Evolutionary conservation across 2,329 filamentous ascomycete genomes (phyloP).

Genomic region (Paecilomyces fulvus): DNA sequence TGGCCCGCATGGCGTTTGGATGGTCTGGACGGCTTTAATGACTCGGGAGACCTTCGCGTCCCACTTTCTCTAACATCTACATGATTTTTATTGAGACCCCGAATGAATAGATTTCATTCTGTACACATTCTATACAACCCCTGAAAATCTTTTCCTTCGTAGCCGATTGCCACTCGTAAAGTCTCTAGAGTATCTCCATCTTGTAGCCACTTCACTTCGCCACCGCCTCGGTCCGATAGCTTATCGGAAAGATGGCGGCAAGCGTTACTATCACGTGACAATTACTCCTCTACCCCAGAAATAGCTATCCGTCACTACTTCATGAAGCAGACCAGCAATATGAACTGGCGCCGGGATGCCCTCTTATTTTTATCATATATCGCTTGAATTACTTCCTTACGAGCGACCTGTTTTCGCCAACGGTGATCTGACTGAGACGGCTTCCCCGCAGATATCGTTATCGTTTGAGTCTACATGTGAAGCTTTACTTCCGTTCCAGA

Average conservation of each 20-base stretch:
- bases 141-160: background rate
- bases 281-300: background rate
- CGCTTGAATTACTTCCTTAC: conserved; percentile 49
- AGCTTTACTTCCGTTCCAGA: conserved; percentile 30
- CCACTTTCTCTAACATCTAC: conserved; percentile 11
- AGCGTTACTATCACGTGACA: background rate
- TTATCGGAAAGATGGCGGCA: background rate
- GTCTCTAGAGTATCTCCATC: background rate
- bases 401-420: conserved; percentile 11
- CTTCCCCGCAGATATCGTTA: conserved; percentile 14
- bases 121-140: background rate
- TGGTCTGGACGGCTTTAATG: conserved; percentile 17
- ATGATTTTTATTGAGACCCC: background rate
- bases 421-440: conserved; percentile 2
- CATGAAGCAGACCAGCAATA: conserved; percentile 8
- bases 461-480: conserved; percentile 28
- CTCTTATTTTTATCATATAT: conserved; percentile 56
- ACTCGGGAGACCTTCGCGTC: conserved; percentile 12
- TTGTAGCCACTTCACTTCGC: background rate
- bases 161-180: background rate
- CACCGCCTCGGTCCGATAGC: background rate
- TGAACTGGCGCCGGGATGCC: conserved; percentile 42
- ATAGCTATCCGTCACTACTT: background rate
- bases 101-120: conserved; percentile 1
- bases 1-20: conserved; percentile 32